Conservation (phyloP, 129 eudicot genomes). For the Artemisia argyi region DNA sequence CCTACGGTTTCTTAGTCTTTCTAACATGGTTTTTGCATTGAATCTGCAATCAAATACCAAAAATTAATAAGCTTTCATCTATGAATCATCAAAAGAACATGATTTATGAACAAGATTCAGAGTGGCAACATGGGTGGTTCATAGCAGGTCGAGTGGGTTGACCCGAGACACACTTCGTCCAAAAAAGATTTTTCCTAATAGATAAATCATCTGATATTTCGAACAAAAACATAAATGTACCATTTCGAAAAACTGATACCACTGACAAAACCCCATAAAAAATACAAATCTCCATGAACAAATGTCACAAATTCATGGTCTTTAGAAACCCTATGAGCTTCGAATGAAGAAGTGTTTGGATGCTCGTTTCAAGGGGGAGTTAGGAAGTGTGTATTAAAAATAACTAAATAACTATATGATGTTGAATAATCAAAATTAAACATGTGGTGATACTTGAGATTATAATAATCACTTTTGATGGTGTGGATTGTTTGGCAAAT, state of each 20-base stretch:
- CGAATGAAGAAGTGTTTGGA: not conserved
- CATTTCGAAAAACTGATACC: too few relatives aligned
- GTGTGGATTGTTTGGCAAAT: not conserved
- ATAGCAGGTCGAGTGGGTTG: too few relatives aligned
- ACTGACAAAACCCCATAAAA: not conserved
- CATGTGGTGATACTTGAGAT: too few relatives aligned
- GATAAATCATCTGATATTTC: too few relatives aligned
- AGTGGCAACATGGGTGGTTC: too few relatives aligned
- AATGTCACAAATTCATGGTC: constrained; percentile 17
- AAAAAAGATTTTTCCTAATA: too few relatives aligned
- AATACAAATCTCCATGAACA: not conserved
- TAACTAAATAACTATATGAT: not conserved
- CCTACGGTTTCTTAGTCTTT: constrained; percentile 58
- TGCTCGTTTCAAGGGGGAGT: not conserved
- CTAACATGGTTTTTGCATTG: constrained; percentile 65
- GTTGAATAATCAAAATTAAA: not conserved
- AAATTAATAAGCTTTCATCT: not conserved
- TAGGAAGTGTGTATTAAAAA: not conserved
- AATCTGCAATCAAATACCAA: constrained; percentile 47
- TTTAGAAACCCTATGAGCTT: constrained; percentile 13
- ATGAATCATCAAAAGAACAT: not conserved
- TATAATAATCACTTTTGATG: not conserved
- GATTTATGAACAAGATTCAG: too few relatives aligned
- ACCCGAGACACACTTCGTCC: too few relatives aligned
- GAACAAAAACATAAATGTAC: too few relatives aligned